Base-by-base conservation (phyloP, 176 grass and related monocot species). In the Elaeis guineensis region DNA sequence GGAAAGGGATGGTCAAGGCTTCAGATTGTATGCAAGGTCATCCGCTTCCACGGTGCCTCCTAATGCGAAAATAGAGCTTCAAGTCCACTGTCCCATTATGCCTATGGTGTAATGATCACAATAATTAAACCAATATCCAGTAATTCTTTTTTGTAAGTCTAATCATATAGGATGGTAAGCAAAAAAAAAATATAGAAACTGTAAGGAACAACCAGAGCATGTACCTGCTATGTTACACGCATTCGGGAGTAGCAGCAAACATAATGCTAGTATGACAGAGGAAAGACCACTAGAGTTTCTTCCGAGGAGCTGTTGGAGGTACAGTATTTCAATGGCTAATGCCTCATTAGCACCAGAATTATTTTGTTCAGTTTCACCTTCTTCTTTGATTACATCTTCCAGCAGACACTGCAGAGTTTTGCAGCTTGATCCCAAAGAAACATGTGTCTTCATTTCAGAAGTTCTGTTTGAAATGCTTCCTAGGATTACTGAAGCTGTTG, bases 401-500 rank as follows among this genome's bases (percentile, higher is more conserved):
- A 90, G 66, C 18, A 87, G 73, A 68, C 75, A 79, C 21, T 71
- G 35, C 25, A 90, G 77, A 64, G 64, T 84, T 79, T 50, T 57
- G 22, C 67, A 52, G 51, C 59, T 72, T 55, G 69, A 57, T 69
- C 35, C 49, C 44, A 62, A 69, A 82, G 72, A 59, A 73, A 69
- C 61, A 21, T 69, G 21, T 80, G 48, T 64, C 12, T 49, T 78
- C 52, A 56, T 83, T 72, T 75, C 72, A 71, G 65, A 66, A 80
- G 57, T 69, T 23, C 66, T 29, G 25, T 63, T 61, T 39, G 80
- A 90, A 67, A 87, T 84, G 52, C 48, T 87, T 55, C 91, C 86
- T 54, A 95, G 72, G 71, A 95, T 95, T 39, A 95, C 59, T 0
- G 91, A 95, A 82, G 91, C 86, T 39, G 70, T 79, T 77, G 82